Conservation (phyloP, 352 stramenopile genomes). For the Elongisporangium senticosum region DNA sequence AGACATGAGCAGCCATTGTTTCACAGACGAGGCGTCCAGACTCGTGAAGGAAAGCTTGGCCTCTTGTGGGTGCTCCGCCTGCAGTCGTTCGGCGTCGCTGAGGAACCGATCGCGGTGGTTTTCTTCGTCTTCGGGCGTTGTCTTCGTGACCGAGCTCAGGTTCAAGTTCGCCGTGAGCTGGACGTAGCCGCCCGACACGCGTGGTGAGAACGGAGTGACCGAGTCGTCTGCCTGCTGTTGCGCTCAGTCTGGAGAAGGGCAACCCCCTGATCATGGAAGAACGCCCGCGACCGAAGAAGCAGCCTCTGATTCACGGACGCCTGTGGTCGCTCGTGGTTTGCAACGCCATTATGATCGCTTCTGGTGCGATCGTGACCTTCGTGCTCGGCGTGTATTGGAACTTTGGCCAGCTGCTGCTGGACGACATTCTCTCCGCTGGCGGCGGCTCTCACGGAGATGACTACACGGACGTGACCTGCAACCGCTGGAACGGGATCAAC, state of each 20-base stretch:
- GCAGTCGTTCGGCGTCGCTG: constrained; percentile 48
- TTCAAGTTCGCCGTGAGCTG: constrained; percentile 24
- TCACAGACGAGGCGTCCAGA: constrained; percentile 45
- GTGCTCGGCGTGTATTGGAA: constrained; percentile 71
- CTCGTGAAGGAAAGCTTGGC: constrained; percentile 45
- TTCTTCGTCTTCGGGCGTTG: constrained; percentile 13
- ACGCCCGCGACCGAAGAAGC: constrained; percentile 45
- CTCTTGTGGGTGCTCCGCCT: constrained; percentile 43
- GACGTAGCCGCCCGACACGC: constrained; percentile 4
- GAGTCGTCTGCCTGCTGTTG: constrained; percentile 49
- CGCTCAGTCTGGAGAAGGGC: constrained; percentile 68
- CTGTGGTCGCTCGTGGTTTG: constrained; percentile 56
- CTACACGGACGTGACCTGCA: constrained; percentile 20
- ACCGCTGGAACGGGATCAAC: constrained; percentile 14
- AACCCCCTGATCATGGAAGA: constrained; percentile 63
- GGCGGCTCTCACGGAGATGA: constrained; percentile 21
- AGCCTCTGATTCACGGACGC: constrained; percentile 48
- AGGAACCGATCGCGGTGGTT: constrained; percentile 56
- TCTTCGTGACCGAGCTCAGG: constrained; percentile 5
- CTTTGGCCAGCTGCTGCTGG: constrained; percentile 37
- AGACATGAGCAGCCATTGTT: constrained; percentile 42
- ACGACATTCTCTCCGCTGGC: constrained; percentile 49
- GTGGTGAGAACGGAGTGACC: too few relatives aligned
- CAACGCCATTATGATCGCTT: constrained; percentile 51
- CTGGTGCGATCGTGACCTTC: constrained; percentile 39